Conservation (phyloP, 768 basidiomycete species). For the Leccinum sublutescens region DNA sequence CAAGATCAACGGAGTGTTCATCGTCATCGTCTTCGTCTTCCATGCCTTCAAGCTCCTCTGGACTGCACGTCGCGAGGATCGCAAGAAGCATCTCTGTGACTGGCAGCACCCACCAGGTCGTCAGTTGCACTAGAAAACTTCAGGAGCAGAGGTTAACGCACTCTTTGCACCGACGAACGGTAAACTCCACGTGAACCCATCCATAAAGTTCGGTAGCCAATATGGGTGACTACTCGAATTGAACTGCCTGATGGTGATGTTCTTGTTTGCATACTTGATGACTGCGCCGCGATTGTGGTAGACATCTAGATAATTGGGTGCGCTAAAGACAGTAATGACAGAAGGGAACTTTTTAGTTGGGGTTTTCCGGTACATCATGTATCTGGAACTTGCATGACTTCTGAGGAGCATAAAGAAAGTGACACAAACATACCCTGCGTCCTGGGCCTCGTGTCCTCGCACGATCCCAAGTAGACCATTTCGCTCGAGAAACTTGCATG, state of each 20-base stretch:
- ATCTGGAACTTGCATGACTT: constrained; percentile 41
- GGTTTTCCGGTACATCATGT: constrained; percentile 94
- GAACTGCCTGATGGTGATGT: constrained; percentile 93
- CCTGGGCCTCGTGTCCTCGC: constrained; percentile 97
- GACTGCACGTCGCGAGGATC: constrained; percentile 88
- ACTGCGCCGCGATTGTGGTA: constrained; percentile 97
- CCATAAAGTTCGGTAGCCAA: constrained; percentile 98
- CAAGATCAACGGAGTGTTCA: constrained; percentile 27
- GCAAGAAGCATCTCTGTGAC: constrained; percentile 98
- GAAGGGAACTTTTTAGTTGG: constrained; percentile 94
- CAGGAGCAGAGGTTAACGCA: constrained; percentile 38
- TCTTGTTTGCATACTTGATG: constrained; percentile 96
- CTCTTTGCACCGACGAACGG: constrained; percentile 99
- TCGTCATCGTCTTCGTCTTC: constrained; percentile 38
- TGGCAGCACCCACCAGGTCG: constrained; percentile 29
- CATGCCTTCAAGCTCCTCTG: constrained; percentile 85
- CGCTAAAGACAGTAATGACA: constrained; percentile 97
- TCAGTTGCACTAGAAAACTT: not conserved
- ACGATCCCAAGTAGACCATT: constrained; percentile 91
- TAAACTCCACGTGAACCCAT: constrained; percentile 97
- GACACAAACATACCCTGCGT: constrained; percentile 68
- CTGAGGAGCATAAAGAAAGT: not conserved
- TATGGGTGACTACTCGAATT: constrained; percentile 80
- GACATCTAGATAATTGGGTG: constrained; percentile 96
- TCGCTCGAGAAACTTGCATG: constrained; percentile 90